These are phyloP conservation scores for Heliosperma pusillum DNA, from an alignment of 148 eudicot genomes.

Conservation along the genomic window DNA sequence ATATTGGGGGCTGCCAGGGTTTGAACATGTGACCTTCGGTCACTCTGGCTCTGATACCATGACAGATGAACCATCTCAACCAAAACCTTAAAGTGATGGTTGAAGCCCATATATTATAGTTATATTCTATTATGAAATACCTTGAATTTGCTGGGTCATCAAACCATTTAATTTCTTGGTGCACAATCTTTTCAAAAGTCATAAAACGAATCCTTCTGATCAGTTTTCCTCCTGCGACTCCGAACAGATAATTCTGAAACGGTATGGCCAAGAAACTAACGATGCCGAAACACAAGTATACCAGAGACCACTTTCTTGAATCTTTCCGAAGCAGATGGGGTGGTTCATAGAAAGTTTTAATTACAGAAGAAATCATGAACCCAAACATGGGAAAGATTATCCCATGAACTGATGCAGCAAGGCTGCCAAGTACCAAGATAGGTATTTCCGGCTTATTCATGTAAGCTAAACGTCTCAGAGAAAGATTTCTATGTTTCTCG, in stretches of 20 bases:
- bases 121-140: no score
- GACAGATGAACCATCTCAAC: no score
- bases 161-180: slow-evolving; percentile 87
- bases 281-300: slow-evolving; percentile 39
- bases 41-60: no score
- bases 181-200: slow-evolving; percentile 68
- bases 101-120: no score
- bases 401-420: slow-evolving; percentile 65
- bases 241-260: slow-evolving; percentile 63
- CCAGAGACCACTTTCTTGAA: slow-evolving; percentile 59
- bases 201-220: slow-evolving; percentile 62
- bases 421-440: slow-evolving; percentile 50
- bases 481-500: slow-evolving; percentile 30
- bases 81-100: no score
- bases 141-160: slow-evolving; percentile 84
- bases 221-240: slow-evolving; percentile 78
- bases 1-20: no score
- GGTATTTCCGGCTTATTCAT: slow-evolving; percentile 76
- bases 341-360: slow-evolving; percentile 63
- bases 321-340: slow-evolving; percentile 39
- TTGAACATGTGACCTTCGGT: no score
- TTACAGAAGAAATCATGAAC: slow-evolving; percentile 56
- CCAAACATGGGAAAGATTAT: slow-evolving; percentile 71
- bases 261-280: slow-evolving; percentile 45
- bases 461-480: slow-evolving; percentile 45